Evolutionary conservation across 345 rosid species (phyloP), one percentile per base, ranked within the genome.

Genomic region (Camelina neglecta): DNA sequence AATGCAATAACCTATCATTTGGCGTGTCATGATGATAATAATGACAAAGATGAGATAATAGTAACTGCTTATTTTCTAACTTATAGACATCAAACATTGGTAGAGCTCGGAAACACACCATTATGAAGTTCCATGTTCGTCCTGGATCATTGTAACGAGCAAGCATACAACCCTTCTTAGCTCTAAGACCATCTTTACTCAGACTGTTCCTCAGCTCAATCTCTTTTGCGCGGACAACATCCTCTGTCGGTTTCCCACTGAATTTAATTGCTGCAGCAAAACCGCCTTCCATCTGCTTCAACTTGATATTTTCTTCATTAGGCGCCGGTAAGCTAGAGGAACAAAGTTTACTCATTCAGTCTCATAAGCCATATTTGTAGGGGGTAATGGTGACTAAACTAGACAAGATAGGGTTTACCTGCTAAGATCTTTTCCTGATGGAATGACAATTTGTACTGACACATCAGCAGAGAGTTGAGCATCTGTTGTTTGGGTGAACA

Each of bases 141-240:
- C 95, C 92, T 1, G 93, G 96, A 83, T 92, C 98, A 75, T 94
- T 92, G 83, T 94, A 92, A 60, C 96, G 90, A 45, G 98, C 96
- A 51, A 90, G 88, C 84, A 89, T 74, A 74, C 95, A 88, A 67
- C 97, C 96, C 18, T 3, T 77, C 74, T 70, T 83, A 35, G 93
- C 86, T 80, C 65, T 86, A 68, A 89, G 90, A 67, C 91, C 92
- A 79, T 90, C 92, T 62, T 64, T 80, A 26, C 85, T 61, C 36
- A 92, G 79, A 81, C 69, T 80, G 12, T 87, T 76, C 38, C 85
- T 87, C 67, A 89, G 78, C 74, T 70, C 86, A 68, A 64, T 90
- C 80, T 87, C 97, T 81, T 89, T 90, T 77, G 48, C 71, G 0
- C 55, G 65, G 57, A 89, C 86, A 66, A 83, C 66, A 13, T 87